phyloP scores from a whole-genome alignment of 2,329 filamentous ascomycete species.

The Catunica adiposa region DNA sequence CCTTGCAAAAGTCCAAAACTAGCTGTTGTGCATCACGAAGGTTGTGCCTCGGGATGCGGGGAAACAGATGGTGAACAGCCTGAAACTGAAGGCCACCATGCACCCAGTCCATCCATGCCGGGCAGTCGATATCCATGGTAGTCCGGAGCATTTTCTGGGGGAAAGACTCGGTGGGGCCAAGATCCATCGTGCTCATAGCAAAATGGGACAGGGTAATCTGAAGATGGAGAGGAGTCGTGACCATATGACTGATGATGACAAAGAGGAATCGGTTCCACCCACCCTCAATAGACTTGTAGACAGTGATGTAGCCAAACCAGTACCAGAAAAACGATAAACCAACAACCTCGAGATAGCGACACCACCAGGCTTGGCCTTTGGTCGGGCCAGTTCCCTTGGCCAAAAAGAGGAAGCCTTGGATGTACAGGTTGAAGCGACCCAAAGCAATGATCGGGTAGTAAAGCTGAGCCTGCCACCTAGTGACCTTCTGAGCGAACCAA shows the following conservation, averaged over 20 bases:
- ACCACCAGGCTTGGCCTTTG: slow-evolving; percentile 68
- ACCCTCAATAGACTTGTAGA: slow-evolving; percentile 57
- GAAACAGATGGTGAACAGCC: slow-evolving; percentile 73
- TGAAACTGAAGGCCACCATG: slow-evolving; percentile 84
- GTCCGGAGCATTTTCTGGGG: slow-evolving; percentile 81
- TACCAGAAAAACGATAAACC: slow-evolving; percentile 72
- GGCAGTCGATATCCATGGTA: slow-evolving; percentile 86
- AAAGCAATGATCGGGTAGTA: slow-evolving; percentile 72
- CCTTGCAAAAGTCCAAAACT: slow-evolving; percentile 65
- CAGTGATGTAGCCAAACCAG: slow-evolving; percentile 69
- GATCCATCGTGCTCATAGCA: slow-evolving; percentile 78
- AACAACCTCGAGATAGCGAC: slow-evolving; percentile 59
- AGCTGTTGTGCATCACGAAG: slow-evolving; percentile 57
- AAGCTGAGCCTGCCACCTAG: slow-evolving; percentile 61
- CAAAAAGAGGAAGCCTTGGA: slow-evolving; percentile 64
- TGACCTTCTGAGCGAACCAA: slow-evolving; percentile 48
- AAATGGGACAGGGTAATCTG: slow-evolving; percentile 89
- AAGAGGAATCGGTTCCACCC: slow-evolving; percentile 55
- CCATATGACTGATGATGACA: slow-evolving; percentile 63
- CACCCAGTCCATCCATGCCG: slow-evolving; percentile 74
- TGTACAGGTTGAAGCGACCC: slow-evolving; percentile 76
- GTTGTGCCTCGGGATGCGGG: slow-evolving; percentile 71
- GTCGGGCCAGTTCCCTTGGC: slow-evolving; percentile 52
- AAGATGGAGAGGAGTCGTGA: slow-evolving; percentile 67
- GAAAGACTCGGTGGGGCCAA: slow-evolving; percentile 73